Base-by-base conservation (phyloP, 2,329 filamentous ascomycete species). In the Raffaelea albimanens region DNA sequence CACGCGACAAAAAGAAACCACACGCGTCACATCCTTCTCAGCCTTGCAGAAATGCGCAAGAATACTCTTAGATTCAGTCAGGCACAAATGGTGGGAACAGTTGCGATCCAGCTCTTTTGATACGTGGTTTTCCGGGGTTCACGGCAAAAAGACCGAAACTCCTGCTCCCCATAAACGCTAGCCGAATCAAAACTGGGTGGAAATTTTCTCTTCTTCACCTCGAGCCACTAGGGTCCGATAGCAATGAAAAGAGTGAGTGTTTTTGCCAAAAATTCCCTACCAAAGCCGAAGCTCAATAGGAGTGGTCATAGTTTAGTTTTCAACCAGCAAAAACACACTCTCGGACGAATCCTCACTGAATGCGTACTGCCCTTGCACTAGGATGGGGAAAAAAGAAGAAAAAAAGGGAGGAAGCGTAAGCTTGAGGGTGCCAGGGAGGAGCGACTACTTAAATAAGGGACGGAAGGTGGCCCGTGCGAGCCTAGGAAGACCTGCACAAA, bases 241-340 rank as follows among this genome's bases (percentile, higher is more conserved):
- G 67, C 61, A 69, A 78, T 69, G 75, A 79, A 67, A 53, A 58
- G 58, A 66, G 58, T 59, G 50, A 55, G 59, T 43, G 43, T 48
- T 44, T 64, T 61, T 60, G 60, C 70, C 83, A 87, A 88, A 88
- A 83, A 88, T 88, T 88, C 84, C 83, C 75, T 76, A 71, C 69
- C 78, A 13, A 76, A 75, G 73, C 76, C 71, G 72, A 75, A 77
- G 76, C 82, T 79, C 77, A 75, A 59, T 69, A 75, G 72, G 73
- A 89, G 84, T 74, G 74, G 83, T 87, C 83, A 85, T 78, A 74
- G 72, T 75, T 73, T 85, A 86, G 83, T 85, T 86, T 85, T 85
- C 83, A 87, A 86, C 82, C 85, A 87, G 84, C 84, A 87, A 87
- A 85, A 87, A 87, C 76, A 77, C 78, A 76, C 78, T 80, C 82